Conservation (phyloP, 1,284 basidiomycete genomes). For the Apiotrichum porosum region DNA sequence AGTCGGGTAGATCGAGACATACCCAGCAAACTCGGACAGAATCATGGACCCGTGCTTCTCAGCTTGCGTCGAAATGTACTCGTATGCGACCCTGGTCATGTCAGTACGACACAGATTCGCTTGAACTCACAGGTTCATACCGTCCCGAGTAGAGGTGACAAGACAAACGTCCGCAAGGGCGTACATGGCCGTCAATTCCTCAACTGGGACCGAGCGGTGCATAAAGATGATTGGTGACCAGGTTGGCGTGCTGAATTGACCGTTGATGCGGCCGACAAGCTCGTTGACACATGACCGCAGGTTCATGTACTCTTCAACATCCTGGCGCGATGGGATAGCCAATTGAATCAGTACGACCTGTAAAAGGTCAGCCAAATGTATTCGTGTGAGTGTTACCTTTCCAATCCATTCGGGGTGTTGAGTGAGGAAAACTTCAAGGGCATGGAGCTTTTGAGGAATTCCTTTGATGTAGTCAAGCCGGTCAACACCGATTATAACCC, state of each 20-base stretch:
- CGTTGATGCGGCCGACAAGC: slow-evolving; percentile 95
- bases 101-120: background rate
- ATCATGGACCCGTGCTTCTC: slow-evolving; percentile 93
- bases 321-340: slow-evolving; percentile 93
- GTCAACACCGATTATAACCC: slow-evolving; percentile 97
- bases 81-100: slow-evolving; percentile 85
- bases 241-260: slow-evolving; percentile 95
- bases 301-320: slow-evolving; percentile 99
- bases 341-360: slow-evolving; percentile 92
- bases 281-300: slow-evolving; percentile 94
- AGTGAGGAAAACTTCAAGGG: slow-evolving; percentile 89
- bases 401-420: slow-evolving; percentile 99
- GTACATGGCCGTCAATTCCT: slow-evolving; percentile 94
- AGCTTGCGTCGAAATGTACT: slow-evolving; percentile 95
- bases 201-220: slow-evolving; percentile 89
- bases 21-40: slow-evolving; percentile 92
- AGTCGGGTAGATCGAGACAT: background rate
- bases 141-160: slow-evolving; percentile 90
- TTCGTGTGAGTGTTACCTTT: slow-evolving; percentile 53
- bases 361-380: background rate
- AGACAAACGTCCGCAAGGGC: slow-evolving; percentile 94
- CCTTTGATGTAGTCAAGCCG: slow-evolving; percentile 99
- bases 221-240: slow-evolving; percentile 99
- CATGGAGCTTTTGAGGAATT: slow-evolving; percentile 95
- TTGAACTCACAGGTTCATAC: slow-evolving; percentile 82